Evolutionary conservation across 345 rosid genomes (phyloP), one percentile per base, ranked within the genome.

Genomic region (Hibiscus trionum): DNA sequence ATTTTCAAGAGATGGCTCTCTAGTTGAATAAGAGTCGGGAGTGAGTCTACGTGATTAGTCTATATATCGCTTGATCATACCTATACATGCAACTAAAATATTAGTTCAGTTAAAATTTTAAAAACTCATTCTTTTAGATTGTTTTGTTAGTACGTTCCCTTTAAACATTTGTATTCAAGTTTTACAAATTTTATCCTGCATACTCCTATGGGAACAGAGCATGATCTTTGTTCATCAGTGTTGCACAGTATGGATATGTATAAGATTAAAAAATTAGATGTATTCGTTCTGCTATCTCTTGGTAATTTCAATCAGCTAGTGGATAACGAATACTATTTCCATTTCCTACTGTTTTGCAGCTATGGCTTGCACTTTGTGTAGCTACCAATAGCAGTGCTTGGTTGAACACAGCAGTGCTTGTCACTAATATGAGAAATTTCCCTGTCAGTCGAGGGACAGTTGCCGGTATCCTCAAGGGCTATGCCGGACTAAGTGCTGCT

Each of bases 401-500:
- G 94, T 75, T 89, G 53, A 69, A 80, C 81, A 87, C 91, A 14
- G 90, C 94, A 19, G 76, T 82, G 37, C 84, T 89, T 17, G 94
- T 89, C 17, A 87, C 87, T 17, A 87, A 87, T 81, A 89, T 89
- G 94, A 83, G 94, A 72, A 89, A 89, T 81, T 89, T 89, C 74
- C 90, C 91, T 9, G 69, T 79, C 7, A 86, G 81, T 74, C 75
- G 89, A 71, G 94, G 91, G 71, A 84, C 84, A 0, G 88, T 89
- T 5, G 87, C 91, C 42, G 90, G 90, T 29, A 84, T 87, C 76
- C 88, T 87, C 65, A 89, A 89, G 77, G 90, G 94, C 50, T 89
- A 86, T 63, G 80, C 80, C 4, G 94, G 91, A 11, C 82, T 89
- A 39, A 82, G 90, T 69, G 91, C 91, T 39, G 90, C 87, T 4